These are phyloP conservation scores for Fistulifera solaris DNA, from an alignment of 108 stramenopile genomes.

Conservation along the genomic window DNA sequence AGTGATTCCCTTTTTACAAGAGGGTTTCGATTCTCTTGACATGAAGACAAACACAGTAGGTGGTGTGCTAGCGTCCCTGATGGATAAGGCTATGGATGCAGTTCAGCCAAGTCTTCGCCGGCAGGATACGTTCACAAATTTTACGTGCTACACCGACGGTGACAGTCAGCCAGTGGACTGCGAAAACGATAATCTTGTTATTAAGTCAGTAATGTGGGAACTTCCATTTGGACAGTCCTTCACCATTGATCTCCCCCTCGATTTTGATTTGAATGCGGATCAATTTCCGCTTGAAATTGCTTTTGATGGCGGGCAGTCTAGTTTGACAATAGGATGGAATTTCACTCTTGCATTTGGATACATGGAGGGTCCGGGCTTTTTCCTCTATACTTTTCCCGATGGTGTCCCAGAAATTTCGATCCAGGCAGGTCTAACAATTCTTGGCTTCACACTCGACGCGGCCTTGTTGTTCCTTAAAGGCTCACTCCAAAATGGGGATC, in stretches of 20 bases:
- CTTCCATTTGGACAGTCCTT: constrained; percentile 22
- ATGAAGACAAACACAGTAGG: no score
- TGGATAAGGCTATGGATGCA: constrained; percentile 9
- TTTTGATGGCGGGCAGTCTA: neutral
- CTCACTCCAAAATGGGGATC: constrained; percentile 4
- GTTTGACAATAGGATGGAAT: constrained; percentile 13
- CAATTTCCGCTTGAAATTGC: constrained; percentile 14
- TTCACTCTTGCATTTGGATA: constrained; percentile 23
- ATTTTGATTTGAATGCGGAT: constrained; percentile 14
- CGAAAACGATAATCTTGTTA: neutral
- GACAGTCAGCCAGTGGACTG: neutral
- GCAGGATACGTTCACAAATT: neutral
- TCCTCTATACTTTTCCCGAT: constrained; percentile 19
- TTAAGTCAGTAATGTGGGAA: constrained; percentile 20
- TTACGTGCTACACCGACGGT: constrained; percentile 8
- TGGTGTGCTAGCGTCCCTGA: neutral
- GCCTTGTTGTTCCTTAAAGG: constrained; percentile 22
- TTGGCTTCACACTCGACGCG: constrained; percentile 5
- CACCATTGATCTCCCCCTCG: constrained; percentile 7
- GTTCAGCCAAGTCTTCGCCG: constrained; percentile 1
- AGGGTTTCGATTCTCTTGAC: constrained; percentile 9
- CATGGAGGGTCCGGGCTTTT: constrained; percentile 21
- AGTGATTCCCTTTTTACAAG: constrained; percentile 6
- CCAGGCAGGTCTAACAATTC: constrained; percentile 9
- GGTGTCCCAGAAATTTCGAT: constrained; percentile 10